Evolutionary conservation across 2,329 filamentous ascomycete genomes (phyloP), one percentile per base, ranked within the genome.

Genomic region (Talaromyces sp.): DNA sequence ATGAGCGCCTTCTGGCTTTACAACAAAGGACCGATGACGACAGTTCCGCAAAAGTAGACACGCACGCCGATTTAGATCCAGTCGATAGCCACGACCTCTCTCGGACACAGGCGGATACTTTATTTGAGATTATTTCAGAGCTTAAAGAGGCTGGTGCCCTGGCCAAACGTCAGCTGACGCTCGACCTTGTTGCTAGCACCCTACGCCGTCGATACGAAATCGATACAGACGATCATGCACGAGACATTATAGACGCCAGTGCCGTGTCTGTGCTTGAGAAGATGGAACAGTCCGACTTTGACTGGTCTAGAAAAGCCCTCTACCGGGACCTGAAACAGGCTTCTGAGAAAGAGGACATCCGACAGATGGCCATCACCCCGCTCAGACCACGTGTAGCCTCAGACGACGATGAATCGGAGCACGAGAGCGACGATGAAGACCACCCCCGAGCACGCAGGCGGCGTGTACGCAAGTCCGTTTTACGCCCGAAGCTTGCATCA

Each of bases 241-340:
- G 66, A 12, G 70, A 76, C 55, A 69, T 78, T 12, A 70, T 79
- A 31, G 62, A 70, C 0, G 71, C 72, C 23, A 71, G 73, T 59
- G 74, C 75, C 3, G 63, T 57, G 2, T 59, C 64, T 14, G 67
- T 78, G 5, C 60, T 77, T 6, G 71, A 74, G 51, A 66, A 71
- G 59, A 72, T 79, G 69, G 73, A 77, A 23, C 70, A 74, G 55
- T 64, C 72, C 5, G 69, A 67, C 10, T 74, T 76, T 56, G 73
- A 74, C 63, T 79, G 76, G 76, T 71, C 74, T 47, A 74, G 72
- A 61, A 78, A 76, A 64, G 75, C 70, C 8, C 76, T 78, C 12
- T 75, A 78, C 61, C 72, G 73, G 36, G 76, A 78, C 62, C 65
- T 78, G 33, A 76, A 76, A 61, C 68, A 69, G n/a, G 67, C 70